A percentile compares a stretch with the other conserved stretches of the same genome.
These are phyloP conservation scores for Plasmodium vivax DNA, from an alignment of 169 alveolate species.

Conservation along the genomic window DNA sequence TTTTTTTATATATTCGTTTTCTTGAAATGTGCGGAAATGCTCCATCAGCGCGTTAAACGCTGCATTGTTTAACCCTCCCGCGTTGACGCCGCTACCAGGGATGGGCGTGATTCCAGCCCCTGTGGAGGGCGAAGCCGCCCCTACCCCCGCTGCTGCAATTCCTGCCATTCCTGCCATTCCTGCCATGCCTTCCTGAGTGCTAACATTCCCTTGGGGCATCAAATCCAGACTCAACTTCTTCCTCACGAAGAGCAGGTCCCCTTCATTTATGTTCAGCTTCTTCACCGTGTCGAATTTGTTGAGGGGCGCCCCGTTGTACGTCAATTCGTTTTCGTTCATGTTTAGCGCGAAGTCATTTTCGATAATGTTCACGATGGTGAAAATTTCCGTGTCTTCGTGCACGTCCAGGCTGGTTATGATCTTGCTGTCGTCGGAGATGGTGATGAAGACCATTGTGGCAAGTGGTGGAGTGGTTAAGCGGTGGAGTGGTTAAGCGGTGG, in stretches of 20 bases:
- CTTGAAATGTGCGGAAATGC: conserved; percentile 33
- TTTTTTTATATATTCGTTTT: conserved; percentile 60
- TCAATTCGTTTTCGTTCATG: conserved; percentile 62
- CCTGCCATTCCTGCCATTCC: background rate
- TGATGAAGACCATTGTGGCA: conserved; percentile 53
- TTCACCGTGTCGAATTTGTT: conserved; percentile 51
- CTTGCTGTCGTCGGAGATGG: conserved; percentile 68
- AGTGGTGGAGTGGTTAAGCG: background rate
- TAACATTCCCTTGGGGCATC: background rate
- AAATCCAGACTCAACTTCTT: conserved; percentile 39
- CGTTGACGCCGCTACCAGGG: background rate
- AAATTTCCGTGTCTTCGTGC: conserved; percentile 71
- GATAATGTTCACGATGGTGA: conserved; percentile 43
- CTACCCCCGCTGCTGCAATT: background rate
- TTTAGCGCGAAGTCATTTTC: conserved; percentile 56
- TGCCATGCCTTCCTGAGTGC: background rate
- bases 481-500: background rate
- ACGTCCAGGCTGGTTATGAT: conserved; percentile 71
- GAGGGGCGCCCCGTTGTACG: conserved; percentile 33
- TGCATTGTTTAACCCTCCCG: conserved; percentile 6
- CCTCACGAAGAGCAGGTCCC: conserved; percentile 53
- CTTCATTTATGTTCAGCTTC: conserved; percentile 57
- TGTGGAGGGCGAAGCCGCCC: background rate
- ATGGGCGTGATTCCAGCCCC: background rate
- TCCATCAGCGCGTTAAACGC: conserved; percentile 33